Evolutionary conservation across 306 rosid species (phyloP), one percentile per base, ranked within the genome.

Genomic region (Quercus engelmannii): DNA sequence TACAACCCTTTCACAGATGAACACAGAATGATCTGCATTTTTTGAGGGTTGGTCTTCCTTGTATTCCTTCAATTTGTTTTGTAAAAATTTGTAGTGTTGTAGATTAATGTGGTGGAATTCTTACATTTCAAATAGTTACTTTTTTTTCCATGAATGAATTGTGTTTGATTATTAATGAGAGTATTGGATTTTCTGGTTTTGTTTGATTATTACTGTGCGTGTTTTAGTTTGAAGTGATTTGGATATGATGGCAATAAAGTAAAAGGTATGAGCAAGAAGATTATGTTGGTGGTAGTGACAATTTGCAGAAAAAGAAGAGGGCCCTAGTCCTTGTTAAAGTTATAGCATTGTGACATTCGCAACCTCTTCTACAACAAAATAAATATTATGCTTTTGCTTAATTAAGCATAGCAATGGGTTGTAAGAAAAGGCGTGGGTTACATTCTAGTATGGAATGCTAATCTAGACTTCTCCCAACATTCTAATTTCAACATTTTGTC

Each of bases 391-490:
- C 46, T 41, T 41, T 41, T 41, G 12, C 46, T 15, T 65, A 55
- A 51, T 13, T 23, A 67, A 51, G n/a, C 63, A 26, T 59, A 67
- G 81, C 75, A 13, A 15, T 12, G 97, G 96, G 93, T 91, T 83
- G 92, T 65, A 86, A 13, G 68, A 91, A 95, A 95, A 92, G 97
- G 96, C 96, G 87, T 87, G 97, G 96, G 87, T 87, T 93, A 84
- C 96, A 90, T 91, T 90, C 97, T 93, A 95, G 81, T 79, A 91
- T 95, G 86, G 98, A 85, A 84, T 95, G 86, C 19, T 62, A 71
- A 85, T 70, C 94, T 92, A 95, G 97, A 92, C 90, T 92, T 85
- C 92, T 81, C 90, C 92, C 91, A 6, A 90, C 92, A 93, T 30
- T 49, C 17, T 49, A 49, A 3, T 49, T 12, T 49, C 15, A 49